Percentiles rank a stretch among this genome's conserved stretches.
Evolutionary conservation across 768 basidiomycete genomes (phyloP).

Genomic region (Steccherinum ochraceum): DNA sequence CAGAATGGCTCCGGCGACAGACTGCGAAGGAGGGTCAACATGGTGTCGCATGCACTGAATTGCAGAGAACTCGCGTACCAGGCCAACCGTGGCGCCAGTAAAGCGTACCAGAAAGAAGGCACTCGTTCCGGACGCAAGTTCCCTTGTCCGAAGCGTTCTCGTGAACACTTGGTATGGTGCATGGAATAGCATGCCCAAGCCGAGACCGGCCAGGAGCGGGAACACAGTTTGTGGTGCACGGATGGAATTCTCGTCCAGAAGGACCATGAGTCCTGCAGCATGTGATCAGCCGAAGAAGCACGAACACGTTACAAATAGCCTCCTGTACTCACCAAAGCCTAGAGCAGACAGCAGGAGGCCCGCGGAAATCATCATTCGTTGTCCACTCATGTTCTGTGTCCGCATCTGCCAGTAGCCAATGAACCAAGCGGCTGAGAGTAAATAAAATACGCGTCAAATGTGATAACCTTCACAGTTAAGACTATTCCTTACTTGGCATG

Average conservation of each 20-base stretch:
- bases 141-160: slow-evolving; percentile 53
- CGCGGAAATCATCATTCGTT: slow-evolving; percentile 55
- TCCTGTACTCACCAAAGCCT: slow-evolving; percentile 59
- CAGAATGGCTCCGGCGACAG: slow-evolving; percentile 72
- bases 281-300: background rate
- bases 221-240: slow-evolving; percentile 42
- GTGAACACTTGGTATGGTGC: slow-evolving; percentile 80
- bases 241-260: slow-evolving; percentile 50
- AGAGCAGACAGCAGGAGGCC: slow-evolving; percentile 61
- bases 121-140: slow-evolving; percentile 74
- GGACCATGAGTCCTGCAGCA: slow-evolving; percentile 54
- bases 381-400: slow-evolving; percentile 51
- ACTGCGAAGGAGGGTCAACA: slow-evolving; percentile 35
- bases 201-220: slow-evolving; percentile 68
- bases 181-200: slow-evolving; percentile 80
- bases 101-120: slow-evolving; percentile 86
- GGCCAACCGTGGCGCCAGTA: slow-evolving; percentile 76
- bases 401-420: slow-evolving; percentile 61
- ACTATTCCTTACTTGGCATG: slow-evolving; percentile 41
- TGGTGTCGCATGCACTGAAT: slow-evolving; percentile 2
- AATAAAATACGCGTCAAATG: background rate
- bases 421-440: slow-evolving; percentile 58
- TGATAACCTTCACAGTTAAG: slow-evolving; percentile 5
- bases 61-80: slow-evolving; percentile 41
- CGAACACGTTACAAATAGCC: slow-evolving; percentile 1